These are phyloP conservation scores for Pisolithus marmoratus DNA, from an alignment of 768 basidiomycete genomes.

Conservation along the genomic window DNA sequence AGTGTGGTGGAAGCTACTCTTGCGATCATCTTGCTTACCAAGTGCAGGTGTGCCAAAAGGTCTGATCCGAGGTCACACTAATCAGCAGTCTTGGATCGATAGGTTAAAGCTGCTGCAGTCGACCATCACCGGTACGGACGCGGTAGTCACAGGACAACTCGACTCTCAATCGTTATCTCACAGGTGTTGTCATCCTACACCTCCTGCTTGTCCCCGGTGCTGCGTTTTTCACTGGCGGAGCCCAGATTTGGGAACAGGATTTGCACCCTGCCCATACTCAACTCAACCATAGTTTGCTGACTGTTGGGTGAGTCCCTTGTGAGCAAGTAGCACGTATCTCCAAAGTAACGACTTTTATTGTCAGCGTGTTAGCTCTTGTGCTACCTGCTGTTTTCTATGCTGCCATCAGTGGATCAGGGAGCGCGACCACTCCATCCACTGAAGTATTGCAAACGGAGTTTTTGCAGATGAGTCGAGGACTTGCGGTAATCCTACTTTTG, in stretches of 20 bases:
- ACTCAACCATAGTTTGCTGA: conserved; percentile 64
- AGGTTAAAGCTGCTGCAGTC: conserved; percentile 63
- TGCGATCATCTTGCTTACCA: conserved; percentile 60
- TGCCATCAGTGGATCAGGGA: conserved; percentile 38
- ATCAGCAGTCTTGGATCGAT: not conserved
- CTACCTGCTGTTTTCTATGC: conserved; percentile 67
- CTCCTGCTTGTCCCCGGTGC: conserved; percentile 66
- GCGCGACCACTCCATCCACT: conserved; percentile 25
- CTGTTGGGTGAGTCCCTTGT: conserved; percentile 48
- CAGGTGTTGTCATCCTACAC: conserved; percentile 70
- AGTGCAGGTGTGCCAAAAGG: conserved; percentile 55
- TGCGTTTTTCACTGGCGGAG: conserved; percentile 68
- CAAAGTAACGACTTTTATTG: not conserved
- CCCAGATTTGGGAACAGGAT: conserved; percentile 60
- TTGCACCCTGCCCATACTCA: conserved; percentile 60
- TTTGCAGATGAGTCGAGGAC: conserved; percentile 58
- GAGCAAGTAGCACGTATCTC: not conserved
- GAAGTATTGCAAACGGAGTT: conserved; percentile 37
- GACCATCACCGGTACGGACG: conserved; percentile 53
- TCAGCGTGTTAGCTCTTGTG: conserved; percentile 56
- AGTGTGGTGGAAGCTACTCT: conserved; percentile 70
- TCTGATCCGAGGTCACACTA: not conserved
- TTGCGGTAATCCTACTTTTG: conserved; percentile 55
- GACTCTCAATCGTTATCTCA: not conserved
- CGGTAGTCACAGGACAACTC: not conserved